Evolutionary conservation across 1,284 basidiomycete genomes (phyloP).

Genomic region (Sanghuangporus weigelae): DNA sequence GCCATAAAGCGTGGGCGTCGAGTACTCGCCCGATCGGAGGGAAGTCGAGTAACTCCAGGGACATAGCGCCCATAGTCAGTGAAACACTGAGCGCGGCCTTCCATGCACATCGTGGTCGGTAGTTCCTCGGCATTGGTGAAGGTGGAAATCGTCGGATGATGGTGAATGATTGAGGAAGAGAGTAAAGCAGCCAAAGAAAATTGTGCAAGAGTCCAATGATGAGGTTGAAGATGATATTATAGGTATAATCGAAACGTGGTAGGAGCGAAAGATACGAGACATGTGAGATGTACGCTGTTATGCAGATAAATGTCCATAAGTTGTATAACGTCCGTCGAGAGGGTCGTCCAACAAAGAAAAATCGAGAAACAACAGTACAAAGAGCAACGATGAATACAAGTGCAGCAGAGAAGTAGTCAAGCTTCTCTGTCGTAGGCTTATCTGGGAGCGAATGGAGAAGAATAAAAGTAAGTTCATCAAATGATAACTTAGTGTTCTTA

Average conservation of each 20-base stretch:
- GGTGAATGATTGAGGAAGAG: conserved; percentile 48
- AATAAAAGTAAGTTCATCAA: neutral
- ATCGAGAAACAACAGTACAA: conserved; percentile 70
- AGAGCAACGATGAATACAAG: conserved; percentile 74
- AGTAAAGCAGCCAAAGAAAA: conserved; percentile 78
- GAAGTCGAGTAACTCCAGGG: conserved; percentile 91
- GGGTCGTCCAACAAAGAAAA: conserved; percentile 55
- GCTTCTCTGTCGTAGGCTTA: conserved; percentile 76
- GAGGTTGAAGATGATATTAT: conserved; percentile 90
- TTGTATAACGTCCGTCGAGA: conserved; percentile 22
- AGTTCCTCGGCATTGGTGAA: conserved; percentile 32
- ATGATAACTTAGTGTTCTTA: no score
- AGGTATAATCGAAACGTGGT: conserved; percentile 89
- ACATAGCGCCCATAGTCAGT: conserved; percentile 72
- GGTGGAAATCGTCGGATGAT: conserved; percentile 49
- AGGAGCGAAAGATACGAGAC: conserved; percentile 74
- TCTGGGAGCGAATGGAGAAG: conserved; percentile 43
- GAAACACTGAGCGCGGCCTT: conserved; percentile 60
- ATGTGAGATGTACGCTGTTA: conserved; percentile 56
- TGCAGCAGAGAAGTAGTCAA: conserved; percentile 96
- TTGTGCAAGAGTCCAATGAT: conserved; percentile 76
- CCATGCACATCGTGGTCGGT: conserved; percentile 49
- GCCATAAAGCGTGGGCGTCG: conserved; percentile 97
- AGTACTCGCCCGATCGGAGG: conserved; percentile 70
- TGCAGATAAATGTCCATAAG: conserved; percentile 43